Percentiles rank a stretch among this genome's conserved stretches.
phyloP scores from a whole-genome alignment of 2,329 filamentous ascomycete species.

The Colletotrichum acutatum region DNA sequence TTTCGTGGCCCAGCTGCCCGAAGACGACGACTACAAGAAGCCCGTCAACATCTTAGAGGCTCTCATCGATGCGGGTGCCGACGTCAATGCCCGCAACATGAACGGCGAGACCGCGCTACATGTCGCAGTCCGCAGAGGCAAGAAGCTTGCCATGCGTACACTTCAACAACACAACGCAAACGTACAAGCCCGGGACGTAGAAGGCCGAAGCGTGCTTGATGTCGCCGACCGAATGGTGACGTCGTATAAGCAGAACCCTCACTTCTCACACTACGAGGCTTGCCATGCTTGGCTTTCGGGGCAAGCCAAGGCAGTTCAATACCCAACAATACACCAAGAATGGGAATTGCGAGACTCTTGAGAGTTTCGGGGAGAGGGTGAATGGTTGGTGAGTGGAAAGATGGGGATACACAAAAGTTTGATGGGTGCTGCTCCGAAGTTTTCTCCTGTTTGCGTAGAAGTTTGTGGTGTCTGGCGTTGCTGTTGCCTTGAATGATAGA shows the following conservation, averaged over 20 bases:
- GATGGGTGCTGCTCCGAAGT: neutral
- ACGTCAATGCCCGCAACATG: conserved; percentile 62
- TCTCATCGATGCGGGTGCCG: conserved; percentile 55
- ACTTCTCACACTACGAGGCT: conserved; percentile 56
- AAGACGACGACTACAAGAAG: conserved; percentile 61
- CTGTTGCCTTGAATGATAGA: neutral
- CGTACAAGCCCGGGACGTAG: conserved; percentile 57
- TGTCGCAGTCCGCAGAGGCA: conserved; percentile 62
- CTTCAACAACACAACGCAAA: conserved; percentile 60
- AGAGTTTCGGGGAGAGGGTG: neutral
- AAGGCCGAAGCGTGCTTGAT: conserved; percentile 57
- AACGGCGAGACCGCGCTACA: conserved; percentile 66
- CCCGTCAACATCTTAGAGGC: conserved; percentile 56
- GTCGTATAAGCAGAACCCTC: conserved; percentile 43
- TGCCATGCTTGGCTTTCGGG: conserved; percentile 59
- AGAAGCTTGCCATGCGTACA: conserved; percentile 61
- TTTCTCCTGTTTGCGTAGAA: neutral
- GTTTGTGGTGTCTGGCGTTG: neutral
- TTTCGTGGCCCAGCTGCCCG: conserved; percentile 61
- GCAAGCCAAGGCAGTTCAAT: conserved; percentile 47
- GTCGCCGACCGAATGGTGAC: conserved; percentile 55
- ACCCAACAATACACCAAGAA: conserved; percentile 53
- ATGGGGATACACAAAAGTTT: conserved; percentile 21
- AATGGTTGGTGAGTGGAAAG: no score
- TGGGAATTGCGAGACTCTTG: conserved; percentile 44